phyloP scores from a whole-genome alignment of 331 rosid species.

The Acacia concinna region DNA sequence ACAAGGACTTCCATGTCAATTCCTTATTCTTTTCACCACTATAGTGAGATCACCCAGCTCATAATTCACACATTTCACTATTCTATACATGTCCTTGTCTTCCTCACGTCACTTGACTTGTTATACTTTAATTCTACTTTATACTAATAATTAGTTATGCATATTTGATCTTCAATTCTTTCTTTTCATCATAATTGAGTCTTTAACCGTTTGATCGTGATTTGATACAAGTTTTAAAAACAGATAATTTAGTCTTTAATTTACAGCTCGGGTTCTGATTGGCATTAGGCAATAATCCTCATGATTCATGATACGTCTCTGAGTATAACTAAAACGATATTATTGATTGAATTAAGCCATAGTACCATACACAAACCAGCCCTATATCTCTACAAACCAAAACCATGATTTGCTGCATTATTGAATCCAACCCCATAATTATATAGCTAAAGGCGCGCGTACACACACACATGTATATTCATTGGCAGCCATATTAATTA shows the following conservation, averaged over 20 bases:
- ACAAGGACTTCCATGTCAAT: neutral
- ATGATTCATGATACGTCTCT: no score
- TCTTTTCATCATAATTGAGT: neutral
- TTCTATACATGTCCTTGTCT: neutral
- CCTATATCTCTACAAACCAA: neutral
- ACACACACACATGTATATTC: no score
- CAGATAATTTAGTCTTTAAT: neutral
- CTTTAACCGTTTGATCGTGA: neutral
- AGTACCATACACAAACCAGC: neutral
- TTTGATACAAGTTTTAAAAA: neutral
- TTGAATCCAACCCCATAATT: neutral
- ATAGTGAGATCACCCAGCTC: neutral
- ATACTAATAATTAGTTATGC: neutral
- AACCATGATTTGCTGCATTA: neutral
- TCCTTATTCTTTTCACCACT: neutral
- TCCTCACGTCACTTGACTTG: neutral
- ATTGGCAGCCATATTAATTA: neutral
- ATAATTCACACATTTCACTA: neutral
- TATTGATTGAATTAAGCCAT: neutral
- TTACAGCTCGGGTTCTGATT: neutral
- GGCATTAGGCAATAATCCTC: neutral
- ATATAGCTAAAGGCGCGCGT: neutral
- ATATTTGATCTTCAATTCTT: neutral
- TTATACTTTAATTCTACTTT: neutral
- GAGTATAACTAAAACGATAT: no score